phyloP scores from a whole-genome alignment of 2,329 filamentous ascomycete species.

The Sporothrix humicola region DNA sequence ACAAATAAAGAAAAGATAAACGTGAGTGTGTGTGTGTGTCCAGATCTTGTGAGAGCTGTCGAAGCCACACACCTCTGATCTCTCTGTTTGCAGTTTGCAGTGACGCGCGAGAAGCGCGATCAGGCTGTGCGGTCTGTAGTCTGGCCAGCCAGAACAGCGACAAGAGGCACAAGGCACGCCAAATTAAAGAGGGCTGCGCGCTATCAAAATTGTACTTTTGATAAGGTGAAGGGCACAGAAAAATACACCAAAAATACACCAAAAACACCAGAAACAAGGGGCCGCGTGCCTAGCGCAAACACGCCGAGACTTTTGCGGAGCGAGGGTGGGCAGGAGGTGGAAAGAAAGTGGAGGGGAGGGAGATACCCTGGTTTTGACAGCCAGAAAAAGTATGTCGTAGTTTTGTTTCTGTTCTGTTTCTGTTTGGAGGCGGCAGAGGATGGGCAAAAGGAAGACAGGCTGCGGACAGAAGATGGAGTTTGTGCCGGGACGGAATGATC shows the following conservation, averaged over 20 bases:
- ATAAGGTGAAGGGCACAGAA: constrained; percentile 30
- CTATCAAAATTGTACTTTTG: constrained; percentile 30
- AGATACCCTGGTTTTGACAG: constrained; percentile 6
- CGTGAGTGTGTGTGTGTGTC: background rate
- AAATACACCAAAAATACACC: too few relatives aligned
- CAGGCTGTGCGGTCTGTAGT: background rate
- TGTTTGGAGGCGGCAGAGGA: background rate
- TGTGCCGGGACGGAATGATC: constrained; percentile 5
- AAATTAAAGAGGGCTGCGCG: background rate
- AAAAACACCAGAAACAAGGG: constrained; percentile 5
- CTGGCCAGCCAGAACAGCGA: background rate
- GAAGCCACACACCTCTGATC: constrained; percentile 19
- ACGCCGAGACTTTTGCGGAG: constrained; percentile 30
- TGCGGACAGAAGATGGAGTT: background rate
- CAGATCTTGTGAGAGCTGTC: background rate
- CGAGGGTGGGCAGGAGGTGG: background rate
- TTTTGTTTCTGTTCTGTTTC: constrained; percentile 4
- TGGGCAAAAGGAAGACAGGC: constrained; percentile 2
- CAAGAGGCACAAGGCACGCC: too few relatives aligned
- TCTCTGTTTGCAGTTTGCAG: background rate
- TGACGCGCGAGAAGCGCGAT: constrained; percentile 39
- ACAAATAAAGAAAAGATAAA: background rate
- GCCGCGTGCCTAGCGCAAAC: constrained; percentile 19
- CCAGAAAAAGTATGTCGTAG: background rate
- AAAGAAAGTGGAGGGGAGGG: background rate